Percentiles rank a stretch among this genome's conserved stretches.
These are phyloP conservation scores for Triglochin maritima DNA, from an alignment of 106 monocot genomes.

Conservation along the genomic window DNA sequence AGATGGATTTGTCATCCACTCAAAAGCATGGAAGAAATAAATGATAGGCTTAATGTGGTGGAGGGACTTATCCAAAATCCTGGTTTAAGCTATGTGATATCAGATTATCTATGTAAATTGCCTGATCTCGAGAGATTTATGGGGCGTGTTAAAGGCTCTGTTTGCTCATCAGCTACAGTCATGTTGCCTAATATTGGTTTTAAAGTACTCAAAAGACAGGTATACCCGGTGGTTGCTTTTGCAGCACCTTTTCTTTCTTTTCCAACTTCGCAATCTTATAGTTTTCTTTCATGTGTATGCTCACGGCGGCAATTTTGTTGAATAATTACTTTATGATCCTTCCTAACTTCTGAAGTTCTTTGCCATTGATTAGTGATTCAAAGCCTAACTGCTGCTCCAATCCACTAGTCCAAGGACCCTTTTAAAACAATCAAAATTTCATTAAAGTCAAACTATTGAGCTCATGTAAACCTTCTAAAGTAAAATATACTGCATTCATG, in stretches of 20 bases:
- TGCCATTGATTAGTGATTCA: no score
- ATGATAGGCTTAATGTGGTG: constrained; percentile 69
- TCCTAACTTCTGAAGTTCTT: no score
- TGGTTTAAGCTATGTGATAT: constrained; percentile 33
- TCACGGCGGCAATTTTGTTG: no score
- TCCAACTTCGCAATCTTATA: not conserved
- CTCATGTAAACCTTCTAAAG: no score
- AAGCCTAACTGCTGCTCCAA: no score
- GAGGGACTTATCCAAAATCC: constrained; percentile 55
- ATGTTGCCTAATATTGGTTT: constrained; percentile 59
- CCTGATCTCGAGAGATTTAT: constrained; percentile 90
- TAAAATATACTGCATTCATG: no score
- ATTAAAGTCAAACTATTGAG: no score
- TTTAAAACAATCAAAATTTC: no score
- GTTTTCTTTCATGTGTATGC: no score
- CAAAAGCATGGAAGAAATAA: constrained; percentile 53
- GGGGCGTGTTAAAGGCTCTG: constrained; percentile 49
- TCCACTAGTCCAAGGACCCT: no score
- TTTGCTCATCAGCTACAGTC: constrained; percentile 46
- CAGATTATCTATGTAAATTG: constrained; percentile 41
- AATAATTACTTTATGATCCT: no score
- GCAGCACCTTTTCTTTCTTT: not conserved
- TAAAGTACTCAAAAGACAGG: constrained; percentile 67
- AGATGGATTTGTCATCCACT: constrained; percentile 93
- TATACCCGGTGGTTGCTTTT: constrained; percentile 9